These are phyloP conservation scores for Wallacemonas sp. DNA, from an alignment of 208 protist genomes.

Conservation along the genomic window DNA sequence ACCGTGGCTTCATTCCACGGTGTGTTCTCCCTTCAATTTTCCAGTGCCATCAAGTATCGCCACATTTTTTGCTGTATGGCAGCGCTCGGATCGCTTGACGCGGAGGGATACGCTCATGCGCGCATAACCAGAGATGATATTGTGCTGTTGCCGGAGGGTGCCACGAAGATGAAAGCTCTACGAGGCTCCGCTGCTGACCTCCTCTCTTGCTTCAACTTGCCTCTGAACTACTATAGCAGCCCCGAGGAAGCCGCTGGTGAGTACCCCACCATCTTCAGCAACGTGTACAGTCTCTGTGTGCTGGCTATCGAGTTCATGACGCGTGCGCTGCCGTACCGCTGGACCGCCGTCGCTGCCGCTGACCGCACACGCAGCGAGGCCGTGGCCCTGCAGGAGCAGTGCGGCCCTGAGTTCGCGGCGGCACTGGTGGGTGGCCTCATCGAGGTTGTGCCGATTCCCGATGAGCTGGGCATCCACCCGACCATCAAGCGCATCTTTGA, in stretches of 20 bases:
- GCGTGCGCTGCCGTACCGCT: constrained; percentile 27
- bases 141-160: background rate
- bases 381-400: constrained; percentile 17
- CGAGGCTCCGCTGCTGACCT: background rate
- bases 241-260: constrained; percentile 29
- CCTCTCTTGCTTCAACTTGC: background rate
- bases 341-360: constrained; percentile 14
- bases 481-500: constrained; percentile 14
- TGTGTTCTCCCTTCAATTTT: background rate
- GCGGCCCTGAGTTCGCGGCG: constrained; percentile 11
- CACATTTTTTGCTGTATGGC: background rate
- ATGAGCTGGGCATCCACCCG: background rate
- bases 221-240: constrained; percentile 21
- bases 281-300: constrained; percentile 31
- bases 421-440: constrained; percentile 21
- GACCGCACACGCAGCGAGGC: constrained; percentile 14
- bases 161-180: background rate
- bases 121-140: background rate
- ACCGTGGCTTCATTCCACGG: background rate
- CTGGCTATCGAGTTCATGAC: constrained; percentile 30
- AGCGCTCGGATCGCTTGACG: background rate
- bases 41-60: background rate
- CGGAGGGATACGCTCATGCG: background rate
- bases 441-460: background rate
- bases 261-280: constrained; percentile 18